Evolutionary conservation across 495 filamentous ascomycete genomes (phyloP), one percentile per base, ranked within the genome.

Genomic region (Neurospora sp.): DNA sequence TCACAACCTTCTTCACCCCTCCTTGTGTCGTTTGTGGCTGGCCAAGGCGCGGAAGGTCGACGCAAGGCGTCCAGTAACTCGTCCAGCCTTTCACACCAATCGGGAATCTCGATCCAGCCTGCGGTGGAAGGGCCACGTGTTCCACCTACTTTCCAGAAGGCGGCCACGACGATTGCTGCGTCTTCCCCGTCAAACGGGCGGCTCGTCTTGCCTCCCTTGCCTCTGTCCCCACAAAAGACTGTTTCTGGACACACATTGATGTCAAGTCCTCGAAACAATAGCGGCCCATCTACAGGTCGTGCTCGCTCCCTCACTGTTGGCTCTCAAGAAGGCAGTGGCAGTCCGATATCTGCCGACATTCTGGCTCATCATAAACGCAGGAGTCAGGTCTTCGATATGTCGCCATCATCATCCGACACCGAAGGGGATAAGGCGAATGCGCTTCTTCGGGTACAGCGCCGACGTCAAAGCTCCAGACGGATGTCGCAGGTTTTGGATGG

Each of bases 1-100:
- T 98, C 96, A 1, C 94, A 98, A 78, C 96, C 96, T 53, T 97
- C 96, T 16, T 98, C 96, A 27, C 96, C 96, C 0, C 85, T 98
- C 27, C 84, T 99, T 45, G 92, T 98, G 22, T 95, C 94, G 35
- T 99, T 99, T 79, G 92, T 92, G 41, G 91, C 94, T 39, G 92
- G 93, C n/a, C 81, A 82, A 39, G 81, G 81, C 22, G 73, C 76
- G 14, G 83, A 85, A 9, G 79, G 82, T 53, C 83, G 86, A 7
- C 83, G 86, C 18, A 89, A 89, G 76, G 93, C 93, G 18, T 97
- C 94, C 27, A 97, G 93, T 79, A 93, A 92, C 72, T 92, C 94
- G 0, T 96, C 95, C 2, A 91, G 88, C 72, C 82, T 93, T 20
- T 96, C 94, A 3, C 91, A 95, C 74, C 91, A 92, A 70, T 94